phyloP scores from a whole-genome alignment of 176 grass and related monocot genomes.

The Microstegium vimineum region DNA sequence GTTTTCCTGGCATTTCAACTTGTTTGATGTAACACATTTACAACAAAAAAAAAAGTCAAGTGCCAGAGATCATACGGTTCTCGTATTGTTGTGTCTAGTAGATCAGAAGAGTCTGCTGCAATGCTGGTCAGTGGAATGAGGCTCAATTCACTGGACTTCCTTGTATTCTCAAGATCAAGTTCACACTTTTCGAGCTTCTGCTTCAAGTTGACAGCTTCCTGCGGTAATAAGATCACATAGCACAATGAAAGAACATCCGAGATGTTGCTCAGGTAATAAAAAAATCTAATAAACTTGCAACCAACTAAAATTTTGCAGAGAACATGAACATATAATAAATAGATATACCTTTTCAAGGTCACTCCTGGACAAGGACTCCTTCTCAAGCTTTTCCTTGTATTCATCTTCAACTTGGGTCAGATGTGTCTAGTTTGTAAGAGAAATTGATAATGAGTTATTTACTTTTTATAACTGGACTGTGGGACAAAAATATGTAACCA shows the following conservation, averaged over 20 bases:
- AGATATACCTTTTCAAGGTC: constrained; percentile 71
- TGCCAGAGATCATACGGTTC: constrained; percentile 43
- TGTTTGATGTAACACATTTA: background rate
- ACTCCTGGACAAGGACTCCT: constrained; percentile 55
- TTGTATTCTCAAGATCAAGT: constrained; percentile 78
- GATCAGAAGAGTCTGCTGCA: constrained; percentile 16
- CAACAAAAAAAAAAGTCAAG: background rate
- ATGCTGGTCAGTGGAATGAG: constrained; percentile 51
- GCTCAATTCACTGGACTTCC: constrained; percentile 77
- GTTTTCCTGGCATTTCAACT: background rate
- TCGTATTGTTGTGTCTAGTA: constrained; percentile 34
- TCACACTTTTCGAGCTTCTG: constrained; percentile 81
- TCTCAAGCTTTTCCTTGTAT: constrained; percentile 88
- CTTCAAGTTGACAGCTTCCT: constrained; percentile 73
- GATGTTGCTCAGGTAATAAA: background rate
- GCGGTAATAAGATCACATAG: background rate
- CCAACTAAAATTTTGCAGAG: background rate
- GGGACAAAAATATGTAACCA: background rate
- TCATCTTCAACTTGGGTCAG: constrained; percentile 88
- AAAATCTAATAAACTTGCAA: background rate
- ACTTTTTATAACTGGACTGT: background rate
- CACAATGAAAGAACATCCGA: background rate
- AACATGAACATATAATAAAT: background rate
- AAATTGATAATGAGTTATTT: constrained; percentile 21
- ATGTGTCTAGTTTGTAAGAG: constrained; percentile 63